These are phyloP conservation scores for Torulaspora franciscae DNA, from an alignment of 805 yeast genomes.

Conservation along the genomic window DNA sequence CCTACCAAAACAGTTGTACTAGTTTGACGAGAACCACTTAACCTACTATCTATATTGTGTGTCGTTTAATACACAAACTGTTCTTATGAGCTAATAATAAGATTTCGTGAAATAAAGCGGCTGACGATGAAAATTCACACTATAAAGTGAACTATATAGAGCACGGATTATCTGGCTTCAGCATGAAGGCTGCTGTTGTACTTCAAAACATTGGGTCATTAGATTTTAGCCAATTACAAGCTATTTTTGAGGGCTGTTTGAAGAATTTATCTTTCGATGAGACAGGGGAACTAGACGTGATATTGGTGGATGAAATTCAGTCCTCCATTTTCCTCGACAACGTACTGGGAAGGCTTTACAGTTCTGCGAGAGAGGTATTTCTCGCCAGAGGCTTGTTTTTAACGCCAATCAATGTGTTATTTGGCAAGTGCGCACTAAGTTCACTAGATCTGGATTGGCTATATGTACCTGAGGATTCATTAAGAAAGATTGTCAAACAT, in stretches of 20 bases:
- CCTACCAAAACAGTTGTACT: neutral
- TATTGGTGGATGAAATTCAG: slow-evolving; percentile 19
- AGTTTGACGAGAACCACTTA: too few relatives aligned
- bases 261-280: slow-evolving; percentile 9
- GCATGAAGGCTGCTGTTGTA: slow-evolving; percentile 19
- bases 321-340: slow-evolving; percentile 25
- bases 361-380: slow-evolving; percentile 26
- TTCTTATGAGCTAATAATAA: neutral
- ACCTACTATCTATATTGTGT: too few relatives aligned
- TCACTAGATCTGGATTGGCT: slow-evolving; percentile 20
- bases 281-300: slow-evolving; percentile 20
- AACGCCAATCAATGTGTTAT: slow-evolving; percentile 27
- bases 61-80: too few relatives aligned
- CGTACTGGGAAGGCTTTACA: slow-evolving; percentile 29
- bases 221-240: slow-evolving; percentile 7
- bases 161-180: neutral
- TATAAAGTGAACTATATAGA: too few relatives aligned
- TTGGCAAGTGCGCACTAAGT: slow-evolving; percentile 14
- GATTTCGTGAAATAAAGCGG: neutral
- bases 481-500: slow-evolving; percentile 1
- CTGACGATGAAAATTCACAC: neutral
- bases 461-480: slow-evolving; percentile 11
- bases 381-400: slow-evolving; percentile 15
- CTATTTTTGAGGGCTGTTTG: slow-evolving; percentile 9
- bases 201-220: slow-evolving; percentile 11